Conservation (phyloP, 441 rosid species). For the Erysimum pusillum region DNA sequence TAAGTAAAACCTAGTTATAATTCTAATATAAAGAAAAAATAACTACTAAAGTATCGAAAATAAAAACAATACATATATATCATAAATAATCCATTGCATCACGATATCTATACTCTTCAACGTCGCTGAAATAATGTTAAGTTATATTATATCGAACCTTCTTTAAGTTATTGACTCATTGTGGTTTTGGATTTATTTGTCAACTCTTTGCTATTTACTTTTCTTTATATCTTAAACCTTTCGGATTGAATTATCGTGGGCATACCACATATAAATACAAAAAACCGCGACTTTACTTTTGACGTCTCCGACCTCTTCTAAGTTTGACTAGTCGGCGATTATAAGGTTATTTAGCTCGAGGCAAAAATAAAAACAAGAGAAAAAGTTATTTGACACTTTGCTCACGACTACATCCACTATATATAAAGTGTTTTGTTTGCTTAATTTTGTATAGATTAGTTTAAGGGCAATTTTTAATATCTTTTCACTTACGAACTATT, state of each 20-base stretch:
- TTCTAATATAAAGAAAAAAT: too few relatives aligned
- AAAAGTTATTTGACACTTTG: slow-evolving; percentile 5
- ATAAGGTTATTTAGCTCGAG: slow-evolving; percentile 34
- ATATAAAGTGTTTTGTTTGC: slow-evolving; percentile 2
- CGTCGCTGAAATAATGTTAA: background rate
- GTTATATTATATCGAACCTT: slow-evolving; percentile 4
- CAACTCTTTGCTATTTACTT: slow-evolving; percentile 19
- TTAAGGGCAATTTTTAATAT: too few relatives aligned
- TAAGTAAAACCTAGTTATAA: too few relatives aligned
- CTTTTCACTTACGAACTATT: slow-evolving; percentile 4
- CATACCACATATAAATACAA: slow-evolving; percentile 28
- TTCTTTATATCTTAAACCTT: background rate
- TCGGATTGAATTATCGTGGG: slow-evolving; percentile 12
- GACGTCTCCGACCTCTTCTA: slow-evolving; percentile 40
- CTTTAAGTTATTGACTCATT: slow-evolving; percentile 22
- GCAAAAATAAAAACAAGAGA: background rate
- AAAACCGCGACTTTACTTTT: slow-evolving; percentile 41
- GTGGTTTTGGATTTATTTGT: slow-evolving; percentile 14
- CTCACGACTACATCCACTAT: slow-evolving; percentile 26
- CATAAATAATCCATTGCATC: background rate
- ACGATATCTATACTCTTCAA: background rate
- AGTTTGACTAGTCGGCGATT: slow-evolving; percentile 43
- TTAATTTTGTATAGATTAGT: background rate
- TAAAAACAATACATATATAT: background rate
- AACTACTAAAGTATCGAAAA: too few relatives aligned